phyloP scores from a whole-genome alignment of 2,329 filamentous ascomycete genomes.

The Mycogone perniciosa region DNA sequence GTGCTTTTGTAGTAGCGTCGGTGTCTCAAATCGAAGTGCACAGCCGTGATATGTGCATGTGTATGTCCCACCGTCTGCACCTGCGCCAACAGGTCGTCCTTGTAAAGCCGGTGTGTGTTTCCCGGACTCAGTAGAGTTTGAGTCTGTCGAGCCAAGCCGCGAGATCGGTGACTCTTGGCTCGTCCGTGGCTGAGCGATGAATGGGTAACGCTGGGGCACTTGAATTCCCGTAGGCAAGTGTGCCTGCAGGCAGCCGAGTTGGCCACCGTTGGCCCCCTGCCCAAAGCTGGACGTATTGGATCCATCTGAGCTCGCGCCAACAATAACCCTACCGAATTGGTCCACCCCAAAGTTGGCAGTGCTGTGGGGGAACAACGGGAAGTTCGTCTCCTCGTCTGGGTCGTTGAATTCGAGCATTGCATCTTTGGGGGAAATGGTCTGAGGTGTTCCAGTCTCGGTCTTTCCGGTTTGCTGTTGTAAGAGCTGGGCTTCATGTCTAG shows the following conservation, averaged over 20 bases:
- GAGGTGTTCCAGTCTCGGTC: conserved; percentile 48
- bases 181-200: conserved; percentile 34
- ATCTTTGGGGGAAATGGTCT: conserved; percentile 93
- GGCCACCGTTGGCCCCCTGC: conserved; percentile 1
- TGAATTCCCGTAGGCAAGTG: conserved; percentile 34
- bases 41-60: conserved; percentile 96
- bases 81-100: conserved; percentile 54
- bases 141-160: conserved; percentile 38
- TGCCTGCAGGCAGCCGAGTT: conserved; percentile 25
- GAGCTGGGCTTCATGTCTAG: conserved; percentile 49
- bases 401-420: conserved; percentile 81
- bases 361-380: conserved; percentile 66
- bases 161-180: conserved; percentile 28
- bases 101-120: conserved; percentile 28
- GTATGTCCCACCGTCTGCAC: conserved; percentile 80
- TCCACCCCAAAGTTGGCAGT: conserved; percentile 41
- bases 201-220: conserved; percentile 47
- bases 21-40: conserved; percentile 79
- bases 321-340: conserved; percentile 31
- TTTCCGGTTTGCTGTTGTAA: conserved; percentile 36
- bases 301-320: conserved; percentile 16
- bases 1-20: conserved; percentile 83
- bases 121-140: conserved; percentile 36
- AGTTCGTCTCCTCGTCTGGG: conserved; percentile 59
- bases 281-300: conserved; percentile 12